Base-by-base conservation (phyloP, 768 basidiomycete genomes). In the Lactarius vividus region DNA sequence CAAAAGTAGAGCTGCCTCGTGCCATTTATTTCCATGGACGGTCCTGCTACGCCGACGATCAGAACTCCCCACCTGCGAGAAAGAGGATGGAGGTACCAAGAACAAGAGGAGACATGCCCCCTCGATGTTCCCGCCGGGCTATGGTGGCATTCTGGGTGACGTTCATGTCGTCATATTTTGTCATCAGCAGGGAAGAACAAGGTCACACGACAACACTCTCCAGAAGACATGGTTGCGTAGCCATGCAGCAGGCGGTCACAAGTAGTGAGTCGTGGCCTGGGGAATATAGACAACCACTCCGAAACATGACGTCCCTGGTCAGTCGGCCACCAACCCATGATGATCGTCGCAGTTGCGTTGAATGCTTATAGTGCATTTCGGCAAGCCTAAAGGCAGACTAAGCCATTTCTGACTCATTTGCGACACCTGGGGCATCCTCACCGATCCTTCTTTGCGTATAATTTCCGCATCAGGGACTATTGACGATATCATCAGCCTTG, bases 391-490 rank as follows among this genome's bases (percentile, higher is more conserved):
- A 28, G 39, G 44, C 35, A 60, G 59, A 29, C 65, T 66, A 66
- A 54, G 2, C 65, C 39, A 26, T 62, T 62, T 66, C 33, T 9
- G 61, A 65, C 53, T 33, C 54, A 55, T 18, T 13, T 28, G n/a
- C 59, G 53, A 13, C 31, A 39, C 59, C 46, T 23, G 26, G 37
- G 40, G 59, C 39, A 9, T 44, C 52, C 37, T n/a, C 57, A 40
- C 46, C 44, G 28, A 28, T 40, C 46, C 33, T 40, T 58, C 29
- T 29, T 31, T 60, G 40, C 3, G 46, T 4, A 33, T 57, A 11
- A 49, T 62, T 66, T 60, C 61, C 39, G 37, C 33, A 59, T 62
- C 40, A 33, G 57, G 55, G 55, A 18, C 55, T n/a, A 28, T 42
- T 11, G 39, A 59, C 37, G 58, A 59, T 52, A 49, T 57, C 44